A percentile compares a stretch with the other conserved stretches of the same genome.
phyloP scores from a whole-genome alignment of 768 basidiomycete species.

The Kwoniella dejecticola region DNA sequence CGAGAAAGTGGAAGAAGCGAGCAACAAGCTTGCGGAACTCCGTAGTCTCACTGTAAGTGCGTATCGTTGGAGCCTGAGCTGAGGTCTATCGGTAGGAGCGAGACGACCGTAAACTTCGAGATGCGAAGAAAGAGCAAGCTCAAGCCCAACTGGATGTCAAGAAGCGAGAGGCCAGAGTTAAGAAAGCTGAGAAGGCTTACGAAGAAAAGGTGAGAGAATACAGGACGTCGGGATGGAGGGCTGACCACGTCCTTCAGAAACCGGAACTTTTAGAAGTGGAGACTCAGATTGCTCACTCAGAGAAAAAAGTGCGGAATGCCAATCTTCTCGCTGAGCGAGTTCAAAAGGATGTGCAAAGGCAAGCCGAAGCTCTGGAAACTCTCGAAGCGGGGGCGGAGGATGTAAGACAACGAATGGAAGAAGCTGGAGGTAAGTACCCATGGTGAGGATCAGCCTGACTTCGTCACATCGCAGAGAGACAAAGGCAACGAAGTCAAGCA shows the following conservation, averaged over 20 bases:
- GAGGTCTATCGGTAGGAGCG: no score
- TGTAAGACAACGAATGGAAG: constrained; percentile 70
- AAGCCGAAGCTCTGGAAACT: constrained; percentile 54
- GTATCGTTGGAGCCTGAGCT: no score
- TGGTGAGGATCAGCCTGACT: neutral
- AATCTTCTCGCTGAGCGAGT: constrained; percentile 67
- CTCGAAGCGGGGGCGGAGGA: constrained; percentile 68
- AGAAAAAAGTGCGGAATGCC: constrained; percentile 75
- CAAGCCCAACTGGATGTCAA: constrained; percentile 71
- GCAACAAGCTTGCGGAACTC: constrained; percentile 68
- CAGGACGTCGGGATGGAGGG: neutral
- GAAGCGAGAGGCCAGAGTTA: constrained; percentile 83
- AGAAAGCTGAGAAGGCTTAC: constrained; percentile 84
- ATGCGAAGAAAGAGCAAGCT: constrained; percentile 76
- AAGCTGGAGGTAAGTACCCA: constrained; percentile 69
- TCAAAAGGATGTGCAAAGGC: constrained; percentile 60
- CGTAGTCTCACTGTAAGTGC: constrained; percentile 65
- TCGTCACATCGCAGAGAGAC: constrained; percentile 63
- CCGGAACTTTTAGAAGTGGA: constrained; percentile 82
- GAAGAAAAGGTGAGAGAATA: constrained; percentile 69
- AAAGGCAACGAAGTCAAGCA: constrained; percentile 67
- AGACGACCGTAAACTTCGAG: constrained; percentile 70
- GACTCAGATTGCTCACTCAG: constrained; percentile 82
- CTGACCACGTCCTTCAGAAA: constrained; percentile 60
- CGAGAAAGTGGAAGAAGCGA: constrained; percentile 69